Evolutionary conservation across 208 protist genomes (phyloP).

Genomic region (Crithidia fasciculata): DNA sequence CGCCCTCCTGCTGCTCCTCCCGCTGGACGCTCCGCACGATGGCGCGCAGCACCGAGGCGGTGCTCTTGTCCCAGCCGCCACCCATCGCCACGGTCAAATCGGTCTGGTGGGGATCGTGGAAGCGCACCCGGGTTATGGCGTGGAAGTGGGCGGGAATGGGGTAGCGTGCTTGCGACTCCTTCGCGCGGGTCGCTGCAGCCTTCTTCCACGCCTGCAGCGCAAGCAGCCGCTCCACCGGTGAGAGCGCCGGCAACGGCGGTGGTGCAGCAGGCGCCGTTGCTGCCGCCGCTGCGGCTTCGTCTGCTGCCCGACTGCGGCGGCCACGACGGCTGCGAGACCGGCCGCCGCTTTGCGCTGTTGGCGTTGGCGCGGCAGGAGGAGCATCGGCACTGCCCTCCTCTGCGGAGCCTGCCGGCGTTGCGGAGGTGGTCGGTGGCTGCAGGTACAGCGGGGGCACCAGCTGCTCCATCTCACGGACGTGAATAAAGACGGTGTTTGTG

Average conservation of each 20-base stretch:
- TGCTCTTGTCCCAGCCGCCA: constrained; percentile 52
- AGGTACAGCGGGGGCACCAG: constrained; percentile 73
- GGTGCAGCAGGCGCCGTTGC: background rate
- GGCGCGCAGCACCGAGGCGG: constrained; percentile 55
- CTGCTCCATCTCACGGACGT: constrained; percentile 86
- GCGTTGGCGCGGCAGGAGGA: background rate
- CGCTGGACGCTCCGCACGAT: constrained; percentile 43
- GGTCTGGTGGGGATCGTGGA: constrained; percentile 55
- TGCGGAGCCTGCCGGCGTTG: background rate
- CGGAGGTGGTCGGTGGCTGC: constrained; percentile 10
- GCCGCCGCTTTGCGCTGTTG: background rate
- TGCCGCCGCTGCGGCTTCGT: background rate
- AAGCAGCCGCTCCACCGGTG: constrained; percentile 54
- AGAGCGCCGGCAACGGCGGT: constrained; percentile 20
- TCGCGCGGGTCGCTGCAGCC: constrained; percentile 39
- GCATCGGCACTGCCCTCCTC: constrained; percentile 1
- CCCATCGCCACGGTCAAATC: constrained; percentile 69
- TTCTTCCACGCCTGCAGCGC: constrained; percentile 71
- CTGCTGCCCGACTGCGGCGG: constrained; percentile 12
- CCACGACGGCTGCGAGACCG: constrained; percentile 19
- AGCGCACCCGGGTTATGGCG: constrained; percentile 78
- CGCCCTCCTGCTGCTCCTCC: constrained; percentile 14
- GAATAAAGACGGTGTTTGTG: constrained; percentile 72
- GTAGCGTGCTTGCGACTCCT: constrained; percentile 52
- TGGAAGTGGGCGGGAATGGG: constrained; percentile 58